These are phyloP conservation scores for Russula ochroleuca DNA, from an alignment of 768 basidiomycete genomes.

Conservation along the genomic window DNA sequence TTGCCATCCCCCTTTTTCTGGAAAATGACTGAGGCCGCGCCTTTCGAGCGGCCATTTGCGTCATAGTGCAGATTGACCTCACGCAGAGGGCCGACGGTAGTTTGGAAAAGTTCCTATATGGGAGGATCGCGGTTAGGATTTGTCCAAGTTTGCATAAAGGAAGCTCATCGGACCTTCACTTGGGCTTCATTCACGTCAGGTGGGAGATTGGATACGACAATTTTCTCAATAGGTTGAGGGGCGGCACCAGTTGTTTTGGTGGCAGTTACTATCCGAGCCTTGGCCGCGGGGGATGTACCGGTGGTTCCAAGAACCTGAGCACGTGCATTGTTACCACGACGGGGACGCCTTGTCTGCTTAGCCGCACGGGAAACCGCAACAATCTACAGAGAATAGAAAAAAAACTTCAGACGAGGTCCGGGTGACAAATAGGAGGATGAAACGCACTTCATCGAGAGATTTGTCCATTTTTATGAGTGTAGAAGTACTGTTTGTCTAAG, in stretches of 20 bases:
- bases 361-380: constrained; percentile 51
- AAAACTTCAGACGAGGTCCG: constrained; percentile 30
- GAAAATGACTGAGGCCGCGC: constrained; percentile 85
- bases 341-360: constrained; percentile 42
- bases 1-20: constrained; percentile 81
- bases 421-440: constrained; percentile 22
- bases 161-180: constrained; percentile 65
- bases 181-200: constrained; percentile 88
- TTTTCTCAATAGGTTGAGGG: constrained; percentile 66
- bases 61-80: constrained; percentile 87
- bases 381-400: constrained; percentile 45
- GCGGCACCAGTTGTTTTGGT: constrained; percentile 38
- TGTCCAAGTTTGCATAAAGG: background rate
- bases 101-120: constrained; percentile 81
- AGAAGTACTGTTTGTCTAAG: background rate
- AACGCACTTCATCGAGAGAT: constrained; percentile 73
- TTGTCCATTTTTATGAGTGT: constrained; percentile 58
- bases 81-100: constrained; percentile 82
- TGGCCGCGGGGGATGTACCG: constrained; percentile 44
- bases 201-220: constrained; percentile 94
- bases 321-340: constrained; percentile 46
- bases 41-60: constrained; percentile 81
- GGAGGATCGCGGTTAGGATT: constrained; percentile 4
- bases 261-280: constrained; percentile 46
- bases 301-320: constrained; percentile 58